These are phyloP conservation scores for Trichodelitschia bisporula DNA, from an alignment of 495 filamentous ascomycete species.

Conservation along the genomic window DNA sequence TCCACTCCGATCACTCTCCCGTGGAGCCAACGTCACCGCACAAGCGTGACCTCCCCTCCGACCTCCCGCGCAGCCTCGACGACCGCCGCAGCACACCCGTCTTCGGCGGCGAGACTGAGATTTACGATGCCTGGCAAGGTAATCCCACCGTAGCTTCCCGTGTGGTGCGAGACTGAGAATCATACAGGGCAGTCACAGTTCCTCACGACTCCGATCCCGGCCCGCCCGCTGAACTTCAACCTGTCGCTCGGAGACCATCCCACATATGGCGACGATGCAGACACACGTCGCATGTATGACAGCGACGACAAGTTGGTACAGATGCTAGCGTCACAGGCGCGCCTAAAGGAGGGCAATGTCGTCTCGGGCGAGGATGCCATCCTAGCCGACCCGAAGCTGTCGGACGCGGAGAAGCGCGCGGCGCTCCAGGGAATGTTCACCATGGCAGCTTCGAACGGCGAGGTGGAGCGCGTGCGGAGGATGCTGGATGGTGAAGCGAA, in stretches of 20 bases:
- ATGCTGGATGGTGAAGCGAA: conserved; percentile 53
- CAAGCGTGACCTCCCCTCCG: conserved; percentile 41
- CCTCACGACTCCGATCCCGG: conserved; percentile 58
- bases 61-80: conserved; percentile 76
- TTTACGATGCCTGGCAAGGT: conserved; percentile 99
- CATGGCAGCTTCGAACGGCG: conserved; percentile 94
- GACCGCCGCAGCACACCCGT: conserved; percentile 47
- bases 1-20: too few relatives aligned
- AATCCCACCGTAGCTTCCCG: too few relatives aligned
- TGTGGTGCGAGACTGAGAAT: too few relatives aligned
- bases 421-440: conserved; percentile 68
- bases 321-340: conserved; percentile 87
- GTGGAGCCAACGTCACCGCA: conserved; percentile 1
- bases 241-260: conserved; percentile 61
- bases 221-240: conserved; percentile 64
- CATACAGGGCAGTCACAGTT: conserved; percentile 75
- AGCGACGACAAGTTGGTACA: conserved; percentile 75
- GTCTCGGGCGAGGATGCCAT: conserved; percentile 61
- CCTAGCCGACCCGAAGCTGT: conserved; percentile 42
- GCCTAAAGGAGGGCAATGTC: conserved; percentile 46
- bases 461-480: conserved; percentile 54
- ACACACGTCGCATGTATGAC: conserved; percentile 41
- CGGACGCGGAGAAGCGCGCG: conserved; percentile 52
- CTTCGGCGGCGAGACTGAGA: conserved; percentile 52
- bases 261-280: conserved; percentile 32